Evolutionary conservation across 78 protist species (phyloP).

Genomic region (Anaeramoeba ignava): DNA sequence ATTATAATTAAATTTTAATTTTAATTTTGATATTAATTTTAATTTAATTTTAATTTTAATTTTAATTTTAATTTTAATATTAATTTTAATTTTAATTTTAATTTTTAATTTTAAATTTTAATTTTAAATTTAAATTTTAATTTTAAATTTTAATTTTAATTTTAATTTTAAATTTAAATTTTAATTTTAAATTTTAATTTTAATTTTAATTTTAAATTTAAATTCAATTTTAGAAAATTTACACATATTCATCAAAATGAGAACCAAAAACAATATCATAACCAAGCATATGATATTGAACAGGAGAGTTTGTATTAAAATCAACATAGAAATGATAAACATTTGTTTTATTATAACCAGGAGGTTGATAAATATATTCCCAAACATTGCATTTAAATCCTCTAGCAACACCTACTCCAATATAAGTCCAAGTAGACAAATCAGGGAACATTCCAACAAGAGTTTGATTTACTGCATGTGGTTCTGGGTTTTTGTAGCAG

Average conservation of each 20-base stretch:
- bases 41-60: too few species aligned
- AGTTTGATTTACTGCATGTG: neutral
- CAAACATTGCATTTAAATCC: neutral
- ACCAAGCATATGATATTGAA: neutral
- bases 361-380: neutral
- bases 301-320: neutral
- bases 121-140: too few species aligned
- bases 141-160: too few species aligned
- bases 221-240: too few species aligned
- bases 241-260: neutral
- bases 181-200: too few species aligned
- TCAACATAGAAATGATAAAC: neutral
- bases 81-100: too few species aligned
- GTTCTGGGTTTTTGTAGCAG: neutral
- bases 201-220: too few species aligned
- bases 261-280: neutral
- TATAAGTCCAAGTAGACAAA: neutral
- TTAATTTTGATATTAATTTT: too few species aligned
- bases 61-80: too few species aligned
- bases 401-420: neutral
- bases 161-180: too few species aligned
- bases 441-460: slow-evolving; percentile 7
- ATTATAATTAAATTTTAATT: too few species aligned
- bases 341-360: neutral
- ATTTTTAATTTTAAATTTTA: too few species aligned